Evolutionary conservation across 169 alveolate species (phyloP).

Genomic region (Eimeria falciformis): DNA sequence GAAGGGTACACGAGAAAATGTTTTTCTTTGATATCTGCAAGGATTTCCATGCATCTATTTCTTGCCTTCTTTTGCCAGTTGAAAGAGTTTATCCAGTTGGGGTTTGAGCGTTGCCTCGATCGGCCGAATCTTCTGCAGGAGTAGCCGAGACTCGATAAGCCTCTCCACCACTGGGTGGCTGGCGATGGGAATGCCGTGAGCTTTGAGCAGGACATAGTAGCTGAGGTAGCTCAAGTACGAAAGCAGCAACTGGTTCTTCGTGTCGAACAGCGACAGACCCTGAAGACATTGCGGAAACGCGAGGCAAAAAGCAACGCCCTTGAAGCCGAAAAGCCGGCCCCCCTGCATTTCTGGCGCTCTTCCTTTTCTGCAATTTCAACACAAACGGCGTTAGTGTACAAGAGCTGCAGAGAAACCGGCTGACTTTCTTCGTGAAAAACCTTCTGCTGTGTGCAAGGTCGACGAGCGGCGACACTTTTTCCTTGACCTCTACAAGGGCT

Average conservation of each 20-base stretch:
- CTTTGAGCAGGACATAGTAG: constrained; percentile 83
- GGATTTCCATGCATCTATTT: not conserved
- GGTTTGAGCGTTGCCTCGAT: constrained; percentile 82
- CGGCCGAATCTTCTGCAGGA: constrained; percentile 86
- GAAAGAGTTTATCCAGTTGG: constrained; percentile 80
- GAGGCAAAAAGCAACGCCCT: too few species aligned
- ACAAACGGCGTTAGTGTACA: not conserved
- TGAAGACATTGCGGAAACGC: constrained; percentile 27
- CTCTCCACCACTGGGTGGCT: constrained; percentile 86
- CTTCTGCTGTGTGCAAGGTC: constrained; percentile 74
- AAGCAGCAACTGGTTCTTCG: constrained; percentile 84
- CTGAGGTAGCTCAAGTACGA: constrained; percentile 83
- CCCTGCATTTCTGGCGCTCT: not conserved
- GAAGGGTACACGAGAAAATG: not conserved
- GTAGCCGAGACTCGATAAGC: constrained; percentile 81
- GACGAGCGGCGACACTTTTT: constrained; percentile 79
- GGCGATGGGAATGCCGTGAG: constrained; percentile 82
- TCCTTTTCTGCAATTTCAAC: not conserved
- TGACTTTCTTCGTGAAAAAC: constrained; percentile 81
- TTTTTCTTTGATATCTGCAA: not conserved
- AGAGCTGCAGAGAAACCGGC: not conserved
- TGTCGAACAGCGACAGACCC: constrained; percentile 84
- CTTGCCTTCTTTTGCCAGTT: not conserved
- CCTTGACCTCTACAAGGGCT: constrained; percentile 77
- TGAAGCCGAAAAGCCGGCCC: too few species aligned